Evolutionary conservation across 2,329 filamentous ascomycete species (phyloP), one percentile per base, ranked within the genome.

Genomic region (Cladosporium oxysporum): DNA sequence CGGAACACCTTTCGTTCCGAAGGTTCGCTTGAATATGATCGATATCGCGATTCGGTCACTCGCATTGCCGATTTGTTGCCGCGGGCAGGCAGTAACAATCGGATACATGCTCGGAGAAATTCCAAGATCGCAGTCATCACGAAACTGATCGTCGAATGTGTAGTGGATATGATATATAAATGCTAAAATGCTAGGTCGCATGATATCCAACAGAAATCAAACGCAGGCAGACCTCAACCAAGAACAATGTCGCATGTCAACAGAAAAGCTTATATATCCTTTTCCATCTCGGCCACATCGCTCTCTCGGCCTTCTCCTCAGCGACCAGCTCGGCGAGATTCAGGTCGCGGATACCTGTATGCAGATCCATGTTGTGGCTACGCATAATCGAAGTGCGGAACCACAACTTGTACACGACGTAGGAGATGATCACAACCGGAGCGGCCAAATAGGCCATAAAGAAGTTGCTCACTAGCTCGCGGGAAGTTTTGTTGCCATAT

Each of bases 271-370:
- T 83, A 71, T 83, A 83, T 5, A 78, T 72, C 68, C 78, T 80
- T 76, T 82, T 83, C 81, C 81, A 84, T 65, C 52, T 73, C 12
- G 82, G 81, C 81, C 81, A 83, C 16, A 71, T 71, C 35, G 83
- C 85, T 72, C 84, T 83, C 80, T 97, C 93, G 62, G 90, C 89
- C 47, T 84, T 81, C 81, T 97, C 94, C 77, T 96, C 90, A 50
- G 89, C 88, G 59, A 96, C 83, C 59, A 98, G 80, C 67, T 91
- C 87, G 31, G 88, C 87, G 53, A 97, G 80, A 76, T 97, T 93
- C 66, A 97, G 85, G 74, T 97, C 92, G 29, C 93, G 84, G 31
- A 93, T 87, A 2, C 94, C 94, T 0, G 93, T 96, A 67, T 90
- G 87, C 68, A 97, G 80, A 78, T 97, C 93, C 88, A 97, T 96